These are phyloP conservation scores for Arthrinium phaeospermum DNA, from an alignment of 2,329 filamentous ascomycete species.

Conservation along the genomic window DNA sequence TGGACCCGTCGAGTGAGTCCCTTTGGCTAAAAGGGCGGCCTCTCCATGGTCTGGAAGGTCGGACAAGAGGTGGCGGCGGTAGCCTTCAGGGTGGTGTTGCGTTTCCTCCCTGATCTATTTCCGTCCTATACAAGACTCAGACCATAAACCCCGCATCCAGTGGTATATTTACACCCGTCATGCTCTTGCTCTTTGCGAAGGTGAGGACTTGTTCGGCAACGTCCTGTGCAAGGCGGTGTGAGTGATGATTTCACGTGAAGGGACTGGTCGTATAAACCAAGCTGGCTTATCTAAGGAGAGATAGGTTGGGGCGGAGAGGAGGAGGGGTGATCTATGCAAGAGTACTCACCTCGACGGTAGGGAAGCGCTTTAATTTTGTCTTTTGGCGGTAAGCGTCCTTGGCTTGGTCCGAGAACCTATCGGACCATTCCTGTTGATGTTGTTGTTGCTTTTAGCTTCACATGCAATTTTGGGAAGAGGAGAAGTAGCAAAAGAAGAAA, in stretches of 20 bases:
- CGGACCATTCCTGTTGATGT: conserved; percentile 63
- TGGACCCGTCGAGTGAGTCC: too few relatives aligned
- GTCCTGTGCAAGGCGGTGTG: conserved; percentile 42
- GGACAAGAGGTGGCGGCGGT: neutral
- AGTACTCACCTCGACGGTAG: conserved; percentile 53
- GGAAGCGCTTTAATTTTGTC: conserved; percentile 64
- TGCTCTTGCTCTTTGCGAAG: conserved; percentile 53
- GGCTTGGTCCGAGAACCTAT: conserved; percentile 61
- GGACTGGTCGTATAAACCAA: neutral
- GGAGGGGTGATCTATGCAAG: conserved; percentile 12
- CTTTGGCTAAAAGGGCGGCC: neutral
- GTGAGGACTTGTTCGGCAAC: conserved; percentile 59
- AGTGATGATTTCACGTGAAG: conserved; percentile 17
- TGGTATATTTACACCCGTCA: conserved; percentile 58
- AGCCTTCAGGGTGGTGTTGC: neutral
- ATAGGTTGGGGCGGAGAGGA: too few relatives aligned
- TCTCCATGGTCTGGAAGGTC: neutral
- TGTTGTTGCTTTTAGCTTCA: conserved; percentile 20
- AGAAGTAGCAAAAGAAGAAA: neutral
- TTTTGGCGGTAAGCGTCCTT: conserved; percentile 59
- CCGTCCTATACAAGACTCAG: neutral
- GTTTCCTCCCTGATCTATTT: neutral
- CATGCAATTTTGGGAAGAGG: neutral
- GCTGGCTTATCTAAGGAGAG: too few relatives aligned
- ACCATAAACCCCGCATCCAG: conserved; percentile 50